Percentiles rank a stretch among this genome's conserved stretches.
Conservation (phyloP, 768 basidiomycete species). For the Pleurotus sapidus region DNA sequence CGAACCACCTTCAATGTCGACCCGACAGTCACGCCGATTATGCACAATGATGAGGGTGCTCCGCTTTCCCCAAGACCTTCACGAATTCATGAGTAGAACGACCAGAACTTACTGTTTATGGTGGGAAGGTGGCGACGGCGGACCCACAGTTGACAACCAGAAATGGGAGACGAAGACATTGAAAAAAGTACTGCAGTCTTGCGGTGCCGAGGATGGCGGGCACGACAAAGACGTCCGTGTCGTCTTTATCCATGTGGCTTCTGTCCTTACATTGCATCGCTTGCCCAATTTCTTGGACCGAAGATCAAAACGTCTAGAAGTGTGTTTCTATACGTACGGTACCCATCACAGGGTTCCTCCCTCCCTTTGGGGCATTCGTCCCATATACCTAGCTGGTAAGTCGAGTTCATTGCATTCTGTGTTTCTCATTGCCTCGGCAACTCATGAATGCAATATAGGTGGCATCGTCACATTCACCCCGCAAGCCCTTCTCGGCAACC, state of each 20-base stretch:
- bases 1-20: not conserved
- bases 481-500: conserved; percentile 52
- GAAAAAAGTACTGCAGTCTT: conserved; percentile 39
- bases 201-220: conserved; percentile 34
- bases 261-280: conserved; percentile 44
- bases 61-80: conserved; percentile 44
- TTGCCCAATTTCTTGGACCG: conserved; percentile 49
- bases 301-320: conserved; percentile 37
- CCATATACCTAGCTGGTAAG: conserved; percentile 69
- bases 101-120: conserved; percentile 48
- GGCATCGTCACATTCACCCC: conserved; percentile 74
- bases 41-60: conserved; percentile 30
- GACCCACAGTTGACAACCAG: conserved; percentile 12
- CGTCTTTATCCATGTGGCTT: conserved; percentile 66
- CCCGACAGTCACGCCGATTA: not conserved
- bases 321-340: conserved; percentile 69
- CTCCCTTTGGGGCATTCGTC: conserved; percentile 57
- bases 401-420: not conserved
- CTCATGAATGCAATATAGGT: conserved; percentile 36
- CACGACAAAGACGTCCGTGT: conserved; percentile 39
- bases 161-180: conserved; percentile 45
- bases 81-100: conserved; percentile 39
- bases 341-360: conserved; percentile 52
- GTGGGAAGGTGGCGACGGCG: conserved; percentile 31
- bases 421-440: not conserved